These are phyloP conservation scores for Buddleja alternifolia DNA, from an alignment of 257 asterid species.

Conservation along the genomic window DNA sequence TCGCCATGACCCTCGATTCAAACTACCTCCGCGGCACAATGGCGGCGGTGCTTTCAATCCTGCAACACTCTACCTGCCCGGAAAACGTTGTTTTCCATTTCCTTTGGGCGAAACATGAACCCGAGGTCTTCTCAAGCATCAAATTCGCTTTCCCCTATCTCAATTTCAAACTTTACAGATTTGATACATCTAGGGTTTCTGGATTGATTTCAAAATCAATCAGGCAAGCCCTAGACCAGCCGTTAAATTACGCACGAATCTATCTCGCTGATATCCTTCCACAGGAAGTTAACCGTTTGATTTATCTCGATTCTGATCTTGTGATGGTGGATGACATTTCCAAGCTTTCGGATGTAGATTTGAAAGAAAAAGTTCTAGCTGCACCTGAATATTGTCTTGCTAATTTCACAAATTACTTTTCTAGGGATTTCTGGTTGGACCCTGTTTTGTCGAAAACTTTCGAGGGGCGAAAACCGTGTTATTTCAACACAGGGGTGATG, in stretches of 20 bases:
- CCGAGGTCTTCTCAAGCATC: conserved; percentile 49
- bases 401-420: conserved; percentile 61
- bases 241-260: conserved; percentile 63
- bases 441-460: conserved; percentile 35
- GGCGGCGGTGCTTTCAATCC: conserved; percentile 71
- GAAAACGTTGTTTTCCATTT: conserved; percentile 65
- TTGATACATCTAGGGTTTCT: conserved; percentile 41
- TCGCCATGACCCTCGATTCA: conserved; percentile 76
- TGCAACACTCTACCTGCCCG: conserved; percentile 70
- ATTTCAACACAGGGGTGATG: conserved; percentile 77
- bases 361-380: conserved; percentile 55
- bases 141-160: conserved; percentile 63
- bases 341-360: conserved; percentile 57
- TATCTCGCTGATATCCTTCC: conserved; percentile 60
- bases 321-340: conserved; percentile 63
- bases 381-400: conserved; percentile 83
- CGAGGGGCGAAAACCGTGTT: conserved; percentile 53
- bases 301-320: conserved; percentile 72
- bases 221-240: conserved; percentile 73
- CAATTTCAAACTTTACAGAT: conserved; percentile 52
- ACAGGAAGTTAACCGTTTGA: conserved; percentile 42
- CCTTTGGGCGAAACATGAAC: conserved; percentile 42
- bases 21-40: conserved; percentile 71
- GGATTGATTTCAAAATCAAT: conserved; percentile 70
- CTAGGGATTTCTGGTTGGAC: conserved; percentile 53